Evolutionary conservation across 345 rosid genomes (phyloP).

Genomic region (Salix viminalis): DNA sequence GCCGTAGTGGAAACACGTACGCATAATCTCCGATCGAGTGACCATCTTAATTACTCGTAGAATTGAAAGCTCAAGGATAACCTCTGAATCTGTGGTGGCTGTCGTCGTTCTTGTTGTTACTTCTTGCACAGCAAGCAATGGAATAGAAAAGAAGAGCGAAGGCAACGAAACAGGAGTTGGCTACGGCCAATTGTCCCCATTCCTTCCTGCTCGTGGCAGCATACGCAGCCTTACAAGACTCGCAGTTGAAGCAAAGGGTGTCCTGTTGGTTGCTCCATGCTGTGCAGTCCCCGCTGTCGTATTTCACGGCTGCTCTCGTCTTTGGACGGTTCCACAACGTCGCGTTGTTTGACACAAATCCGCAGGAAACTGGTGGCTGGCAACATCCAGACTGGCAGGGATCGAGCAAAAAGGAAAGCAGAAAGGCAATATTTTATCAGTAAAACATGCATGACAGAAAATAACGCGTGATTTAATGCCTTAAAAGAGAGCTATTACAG

Average conservation of each 20-base stretch:
- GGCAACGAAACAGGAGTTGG: not conserved
- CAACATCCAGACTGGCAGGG: conserved; percentile 19
- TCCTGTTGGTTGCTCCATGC: conserved; percentile 21
- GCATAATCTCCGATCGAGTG: too few species aligned
- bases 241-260: conserved; percentile 21
- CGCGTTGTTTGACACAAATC: conserved; percentile 12
- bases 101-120: not conserved
- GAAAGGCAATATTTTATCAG: too few species aligned
- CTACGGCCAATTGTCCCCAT: conserved; percentile 6
- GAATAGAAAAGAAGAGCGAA: not conserved
- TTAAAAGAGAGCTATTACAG: too few species aligned
- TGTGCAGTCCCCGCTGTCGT: conserved; percentile 6
- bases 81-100: not conserved
- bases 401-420: too few species aligned
- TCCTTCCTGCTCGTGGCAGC: not conserved
- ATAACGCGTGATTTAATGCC: too few species aligned
- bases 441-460: too few species aligned
- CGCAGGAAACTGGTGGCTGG: conserved; percentile 21
- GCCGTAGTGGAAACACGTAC: too few species aligned
- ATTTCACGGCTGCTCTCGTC: not conserved
- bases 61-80: not conserved
- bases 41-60: too few species aligned
- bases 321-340: conserved; percentile 7
- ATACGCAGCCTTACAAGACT: conserved; percentile 16
- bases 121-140: conserved; percentile 29